Evolutionary conservation across 2,329 filamentous ascomycete genomes (phyloP).

Genomic region (Colletotrichum salicis): DNA sequence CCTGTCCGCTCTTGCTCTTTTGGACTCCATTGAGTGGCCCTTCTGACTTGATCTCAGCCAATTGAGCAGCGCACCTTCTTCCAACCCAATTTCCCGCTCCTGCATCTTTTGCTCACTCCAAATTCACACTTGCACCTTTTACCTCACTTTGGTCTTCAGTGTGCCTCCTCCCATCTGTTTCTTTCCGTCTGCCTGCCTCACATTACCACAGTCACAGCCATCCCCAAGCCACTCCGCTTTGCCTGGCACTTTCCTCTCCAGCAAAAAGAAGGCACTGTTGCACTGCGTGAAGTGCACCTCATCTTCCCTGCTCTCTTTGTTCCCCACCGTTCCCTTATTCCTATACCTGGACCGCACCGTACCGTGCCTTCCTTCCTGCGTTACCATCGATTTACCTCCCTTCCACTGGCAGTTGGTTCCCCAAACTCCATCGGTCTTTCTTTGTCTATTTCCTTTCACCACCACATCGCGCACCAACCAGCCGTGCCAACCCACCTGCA

Average conservation of each 20-base stretch:
- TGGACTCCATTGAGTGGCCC: slow-evolving; percentile 13
- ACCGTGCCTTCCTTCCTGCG: not conserved
- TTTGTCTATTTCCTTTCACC: slow-evolving; percentile 16
- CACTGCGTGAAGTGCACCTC: not conserved
- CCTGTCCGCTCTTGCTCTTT: slow-evolving; percentile 22
- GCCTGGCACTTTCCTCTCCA: not conserved
- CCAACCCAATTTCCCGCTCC: slow-evolving; percentile 32
- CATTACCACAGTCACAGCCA: not conserved
- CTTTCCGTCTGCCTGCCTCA: not conserved
- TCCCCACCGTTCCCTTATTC: not conserved
- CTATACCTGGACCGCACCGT: not conserved
- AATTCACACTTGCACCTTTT: not conserved
- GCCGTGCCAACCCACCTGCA: not conserved
- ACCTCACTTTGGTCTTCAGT: not conserved
- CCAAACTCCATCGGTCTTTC: slow-evolving; percentile 1
- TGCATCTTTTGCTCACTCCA: slow-evolving; percentile 3
- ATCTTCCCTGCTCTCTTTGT: slow-evolving; percentile 4
- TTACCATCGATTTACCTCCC: not conserved
- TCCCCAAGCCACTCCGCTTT: not conserved
- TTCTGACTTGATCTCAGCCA: slow-evolving; percentile 31
- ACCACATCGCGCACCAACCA: slow-evolving; percentile 18
- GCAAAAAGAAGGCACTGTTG: not conserved
- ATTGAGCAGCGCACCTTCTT: slow-evolving; percentile 19
- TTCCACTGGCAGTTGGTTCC: not conserved
- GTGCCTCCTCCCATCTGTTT: not conserved